These are phyloP conservation scores for Trametopsis cervina DNA, from an alignment of 768 basidiomycete species.

Conservation along the genomic window DNA sequence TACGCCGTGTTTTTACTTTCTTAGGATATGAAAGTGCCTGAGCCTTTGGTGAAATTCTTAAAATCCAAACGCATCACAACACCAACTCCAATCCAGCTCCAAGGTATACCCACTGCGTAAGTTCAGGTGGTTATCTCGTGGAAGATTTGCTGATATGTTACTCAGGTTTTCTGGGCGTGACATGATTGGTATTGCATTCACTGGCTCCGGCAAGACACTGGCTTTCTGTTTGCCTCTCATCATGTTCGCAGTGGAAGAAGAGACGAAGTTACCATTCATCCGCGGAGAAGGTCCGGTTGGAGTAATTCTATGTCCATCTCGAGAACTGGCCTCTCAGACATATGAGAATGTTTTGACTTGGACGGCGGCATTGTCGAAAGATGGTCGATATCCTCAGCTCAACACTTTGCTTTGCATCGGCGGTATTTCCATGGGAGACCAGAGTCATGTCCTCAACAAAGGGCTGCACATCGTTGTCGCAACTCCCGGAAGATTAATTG, in stretches of 20 bases:
- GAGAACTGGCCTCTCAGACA: conserved; percentile 95
- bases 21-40: conserved; percentile 98
- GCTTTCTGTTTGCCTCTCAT: conserved; percentile 97
- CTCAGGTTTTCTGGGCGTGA: conserved; percentile 88
- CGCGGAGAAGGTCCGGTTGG: conserved; percentile 98
- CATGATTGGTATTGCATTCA: conserved; percentile 98
- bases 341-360: conserved; percentile 90
- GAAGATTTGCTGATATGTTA: too few species aligned
- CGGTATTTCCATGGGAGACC: conserved; percentile 98
- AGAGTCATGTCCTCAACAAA: conserved; percentile 82
- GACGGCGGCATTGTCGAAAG: conserved; percentile 76
- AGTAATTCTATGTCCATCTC: conserved; percentile 91
- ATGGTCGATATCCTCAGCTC: conserved; percentile 75
- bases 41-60: conserved; percentile 73
- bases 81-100: conserved; percentile 95
- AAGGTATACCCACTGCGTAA: conserved; percentile 93
- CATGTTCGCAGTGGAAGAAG: conserved; percentile 94
- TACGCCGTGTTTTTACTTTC: conserved; percentile 6
- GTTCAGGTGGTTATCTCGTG: too few species aligned
- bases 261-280: conserved; percentile 80
- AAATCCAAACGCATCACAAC: conserved; percentile 76
- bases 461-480: conserved; percentile 96
- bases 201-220: conserved; percentile 98
- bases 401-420: conserved; percentile 93
- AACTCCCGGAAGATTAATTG: conserved; percentile 93